Base-by-base conservation (phyloP, 768 basidiomycete genomes). In the Xerocomus spinulosus region DNA sequence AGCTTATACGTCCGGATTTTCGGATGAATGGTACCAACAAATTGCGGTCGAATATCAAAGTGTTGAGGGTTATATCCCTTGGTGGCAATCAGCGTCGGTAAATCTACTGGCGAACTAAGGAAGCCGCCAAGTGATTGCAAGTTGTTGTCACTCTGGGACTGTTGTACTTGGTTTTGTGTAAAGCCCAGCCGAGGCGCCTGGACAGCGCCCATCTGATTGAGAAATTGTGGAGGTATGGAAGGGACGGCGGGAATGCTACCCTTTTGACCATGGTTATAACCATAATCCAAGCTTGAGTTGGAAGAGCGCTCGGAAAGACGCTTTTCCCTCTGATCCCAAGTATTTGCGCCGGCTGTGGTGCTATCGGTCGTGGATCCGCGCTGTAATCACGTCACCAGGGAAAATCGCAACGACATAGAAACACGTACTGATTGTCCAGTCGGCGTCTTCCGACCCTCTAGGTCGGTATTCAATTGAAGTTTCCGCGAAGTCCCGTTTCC, bases 51-150 rank as follows among this genome's bases (percentile, higher is more conserved):
- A 42, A 78, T 80, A 58, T 96, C 92, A 59, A 96, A 95, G 44
- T 77, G 80, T 14, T 78, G 68, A 10, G 93, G 93, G 55, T 96
- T 96, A 65, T 96, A 96, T 15, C 92, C 92, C 68, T 95, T 95
- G 34, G 78, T 76, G 3, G 87, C 81, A 56, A 92, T 83, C 48
- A 96, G 73, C n/a, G 83, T 76, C 15, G 87, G 87, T 20, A 95
- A 82, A 62, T 95, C 93, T 53, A 93, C 78, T 2, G 91, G 87
- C 5, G 87, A 79, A 44, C 68, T 76, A 44, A 81, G 56, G 60
- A 82, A 75, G 20, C 72, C 73, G 49, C 73, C 66, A 4, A 71
- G 65, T 10, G 69, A 67, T 57, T 78, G 78, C n/a, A 56, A 5
- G 49, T 44, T 57, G 48, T 52, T 62, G 25, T 57, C 64, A 37